Evolutionary conservation across 2,329 filamentous ascomycete genomes (phyloP), one percentile per base, ranked within the genome.

Genomic region (Cordyceps farinosa): DNA sequence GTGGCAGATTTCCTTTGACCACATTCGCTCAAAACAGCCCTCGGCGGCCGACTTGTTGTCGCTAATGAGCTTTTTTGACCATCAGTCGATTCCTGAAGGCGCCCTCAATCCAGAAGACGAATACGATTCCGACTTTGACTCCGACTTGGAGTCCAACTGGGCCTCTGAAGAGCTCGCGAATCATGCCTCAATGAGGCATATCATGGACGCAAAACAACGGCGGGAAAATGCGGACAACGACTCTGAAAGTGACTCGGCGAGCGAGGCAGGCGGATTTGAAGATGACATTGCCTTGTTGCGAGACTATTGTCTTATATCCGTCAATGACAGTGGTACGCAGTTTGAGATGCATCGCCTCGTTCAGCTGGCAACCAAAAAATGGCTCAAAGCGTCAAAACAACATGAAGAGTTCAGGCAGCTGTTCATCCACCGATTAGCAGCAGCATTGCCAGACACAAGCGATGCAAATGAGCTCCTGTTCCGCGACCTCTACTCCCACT

Each of bases 51-150:
- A 78, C 17, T 67, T 82, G 10, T 65, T 83, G 0, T 78, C 77
- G 1, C 70, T 82, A 5, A 77, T 82, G 75, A 79, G 78, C 70
- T 77, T 79, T 63, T 82, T 79, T 65, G 73, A 82, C 57, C 69
- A 70, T 29, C 74, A 80, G 65, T 75, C 72, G 8, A 79, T 82
- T 30, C 75, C 76, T 0, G 71, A 74, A 34, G 65, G 44, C 15
- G 62, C 77, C 22, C 60, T 80, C 47, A 62, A 57, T n/a, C 13
- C 59, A 5, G n/a, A 63, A 40, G 60, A 63, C 9, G 40, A 56
- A 1, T 48, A 48, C 11, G 44, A 50, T 40, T 58, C 44, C 9
- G 54, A 57, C 11, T 57, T 3, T 36, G 54, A 57, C 8, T 57
- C 54, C 2, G 54, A 57, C 10, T 5, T 57, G 29, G 54, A 57